Evolutionary conservation across 345 rosid species (phyloP), one percentile per base, ranked within the genome.

Genomic region (Gossypium rotundifolium): DNA sequence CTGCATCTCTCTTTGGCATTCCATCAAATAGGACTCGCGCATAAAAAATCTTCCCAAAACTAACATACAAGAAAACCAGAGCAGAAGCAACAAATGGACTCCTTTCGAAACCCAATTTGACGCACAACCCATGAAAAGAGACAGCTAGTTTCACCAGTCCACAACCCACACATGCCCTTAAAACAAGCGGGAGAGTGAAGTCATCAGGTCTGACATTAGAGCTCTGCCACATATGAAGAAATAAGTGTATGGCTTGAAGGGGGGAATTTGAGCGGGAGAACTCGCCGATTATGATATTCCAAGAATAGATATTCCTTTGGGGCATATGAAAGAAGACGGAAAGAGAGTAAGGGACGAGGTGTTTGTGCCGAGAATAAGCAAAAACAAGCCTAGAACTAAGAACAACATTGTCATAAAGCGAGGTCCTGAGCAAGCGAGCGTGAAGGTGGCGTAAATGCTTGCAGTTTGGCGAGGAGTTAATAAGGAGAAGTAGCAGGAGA

Each of bases 281-380:
- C 78, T 90, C 90, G 0, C 94, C 90, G 33, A 90, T 79, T 40
- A 88, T 75, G 54, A 88, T 90, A 53, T 90, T 90, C 94, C 92
- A 88, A 0, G 92, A 88, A 81, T 77, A 88, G n/a, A 86, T 80
- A 76, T 87, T 88, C 38, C 82, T 82, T 13, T 48, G 6, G 1
- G 89, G 94, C 89, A 88, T 88, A 83, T 90, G 92, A 69, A 84
- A 74, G 87, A 90, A 90, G 66, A 81, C 84, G 11, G 81, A 65
- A 10, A 89, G 83, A 20, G 90, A 79, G 44, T 87, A 38, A 38
- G 90, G 80, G 52, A 18, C 4, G 72, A 87, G 89, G 46, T 60
- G 77, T 46, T 61, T n/a, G n/a, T 74, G 89, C 8, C 79, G 79
- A 7, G 91, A 87, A 74, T 87, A 89, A 73, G 80, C 76, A 40